Percentiles rank a stretch among this genome's conserved stretches.
These are phyloP conservation scores for Babesia gibsoni DNA, from an alignment of 169 alveolate species.

Conservation along the genomic window DNA sequence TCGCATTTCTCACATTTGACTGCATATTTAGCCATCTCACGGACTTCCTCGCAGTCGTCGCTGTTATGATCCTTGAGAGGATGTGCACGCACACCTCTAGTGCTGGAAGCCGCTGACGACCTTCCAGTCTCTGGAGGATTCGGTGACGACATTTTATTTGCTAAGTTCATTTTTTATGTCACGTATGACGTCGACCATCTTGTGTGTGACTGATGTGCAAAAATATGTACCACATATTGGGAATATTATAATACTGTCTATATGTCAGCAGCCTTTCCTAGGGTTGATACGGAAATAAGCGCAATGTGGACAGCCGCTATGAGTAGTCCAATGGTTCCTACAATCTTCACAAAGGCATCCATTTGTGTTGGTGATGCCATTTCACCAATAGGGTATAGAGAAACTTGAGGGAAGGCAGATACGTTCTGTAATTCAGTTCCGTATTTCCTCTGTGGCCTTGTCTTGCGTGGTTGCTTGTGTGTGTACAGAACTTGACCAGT, in stretches of 20 bases:
- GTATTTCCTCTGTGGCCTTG: slow-evolving; percentile 58
- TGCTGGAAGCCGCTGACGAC: not conserved
- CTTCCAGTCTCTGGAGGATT: slow-evolving; percentile 10
- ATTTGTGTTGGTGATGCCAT: slow-evolving; percentile 75
- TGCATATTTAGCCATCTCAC: slow-evolving; percentile 53
- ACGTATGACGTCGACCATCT: slow-evolving; percentile 21
- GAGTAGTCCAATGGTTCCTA: slow-evolving; percentile 80
- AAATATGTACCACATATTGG: slow-evolving; percentile 13
- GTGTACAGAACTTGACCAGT: slow-evolving; percentile 75
- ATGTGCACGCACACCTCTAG: slow-evolving; percentile 17
- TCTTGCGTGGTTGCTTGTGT: slow-evolving; percentile 72
- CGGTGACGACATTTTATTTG: slow-evolving; percentile 1
- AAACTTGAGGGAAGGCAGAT: slow-evolving; percentile 73
- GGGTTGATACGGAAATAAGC: slow-evolving; percentile 45
- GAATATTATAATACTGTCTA: not conserved
- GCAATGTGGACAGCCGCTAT: slow-evolving; percentile 63
- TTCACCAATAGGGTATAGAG: slow-evolving; percentile 72
- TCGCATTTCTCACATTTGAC: slow-evolving; percentile 72
- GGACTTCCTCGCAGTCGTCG: slow-evolving; percentile 38
- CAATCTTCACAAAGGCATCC: slow-evolving; percentile 79
- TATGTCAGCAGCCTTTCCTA: slow-evolving; percentile 38
- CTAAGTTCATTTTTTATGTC: slow-evolving; percentile 20
- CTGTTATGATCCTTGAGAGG: slow-evolving; percentile 3
- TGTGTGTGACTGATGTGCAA: not conserved
- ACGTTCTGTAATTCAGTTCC: slow-evolving; percentile 67